phyloP scores from a whole-genome alignment of 257 asterid species.

The Nyctanthes arbortristis region DNA sequence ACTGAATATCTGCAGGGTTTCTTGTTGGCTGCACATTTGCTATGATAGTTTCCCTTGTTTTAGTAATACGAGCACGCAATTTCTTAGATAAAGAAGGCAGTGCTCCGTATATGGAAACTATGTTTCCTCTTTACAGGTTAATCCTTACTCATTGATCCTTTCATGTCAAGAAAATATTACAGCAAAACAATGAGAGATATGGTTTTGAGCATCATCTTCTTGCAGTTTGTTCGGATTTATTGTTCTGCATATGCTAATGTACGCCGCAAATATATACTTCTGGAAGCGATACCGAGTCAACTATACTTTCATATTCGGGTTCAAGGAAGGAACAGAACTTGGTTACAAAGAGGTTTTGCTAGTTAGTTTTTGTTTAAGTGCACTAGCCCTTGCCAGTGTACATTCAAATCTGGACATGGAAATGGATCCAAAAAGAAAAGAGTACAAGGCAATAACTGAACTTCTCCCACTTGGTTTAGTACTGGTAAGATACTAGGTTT shows the following conservation, averaged over 20 bases:
- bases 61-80: conserved; percentile 41
- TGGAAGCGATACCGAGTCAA: conserved; percentile 57
- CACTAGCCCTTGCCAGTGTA: conserved; percentile 45
- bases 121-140: conserved; percentile 68
- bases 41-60: conserved; percentile 43
- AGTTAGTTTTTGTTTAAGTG: conserved; percentile 36
- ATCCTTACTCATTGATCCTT: background rate
- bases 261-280: conserved; percentile 48
- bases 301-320: conserved; percentile 52
- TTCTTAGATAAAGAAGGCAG: conserved; percentile 42
- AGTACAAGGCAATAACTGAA: conserved; percentile 44
- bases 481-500: too few species aligned
- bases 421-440: conserved; percentile 52
- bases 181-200: background rate
- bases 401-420: conserved; percentile 60
- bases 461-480: conserved; percentile 59
- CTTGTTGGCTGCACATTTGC: conserved; percentile 54
- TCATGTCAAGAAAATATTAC: background rate
- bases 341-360: conserved; percentile 51
- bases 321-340: conserved; percentile 55
- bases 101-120: conserved; percentile 49
- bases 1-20: conserved; percentile 43
- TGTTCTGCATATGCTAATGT: conserved; percentile 53
- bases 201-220: background rate
- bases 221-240: conserved; percentile 59